phyloP scores from a whole-genome alignment of 2,329 filamentous ascomycete species.

The Trichoderma cornu-damae region DNA sequence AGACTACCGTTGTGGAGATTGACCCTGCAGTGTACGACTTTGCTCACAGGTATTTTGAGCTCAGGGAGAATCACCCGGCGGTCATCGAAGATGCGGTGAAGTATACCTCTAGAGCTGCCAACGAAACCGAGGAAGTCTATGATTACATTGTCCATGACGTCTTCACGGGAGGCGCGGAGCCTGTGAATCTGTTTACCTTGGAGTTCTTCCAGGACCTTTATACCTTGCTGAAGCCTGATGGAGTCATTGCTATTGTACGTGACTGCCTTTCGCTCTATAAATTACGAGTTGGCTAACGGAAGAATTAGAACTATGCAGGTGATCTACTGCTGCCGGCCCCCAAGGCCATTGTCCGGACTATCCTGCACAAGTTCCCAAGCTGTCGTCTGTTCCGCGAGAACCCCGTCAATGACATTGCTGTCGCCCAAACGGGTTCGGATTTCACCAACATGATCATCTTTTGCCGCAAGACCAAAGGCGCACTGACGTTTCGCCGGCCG shows the following conservation, averaged over 20 bases:
- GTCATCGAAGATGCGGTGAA: slow-evolving; percentile 75
- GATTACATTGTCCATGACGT: slow-evolving; percentile 98
- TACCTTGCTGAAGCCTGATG: slow-evolving; percentile 67
- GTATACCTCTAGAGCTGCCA: slow-evolving; percentile 52
- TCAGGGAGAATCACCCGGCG: slow-evolving; percentile 71
- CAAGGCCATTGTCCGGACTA: slow-evolving; percentile 74
- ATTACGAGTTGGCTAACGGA: slow-evolving; percentile 20
- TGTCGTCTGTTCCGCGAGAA: slow-evolving; percentile 89
- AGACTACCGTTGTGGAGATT: slow-evolving; percentile 92
- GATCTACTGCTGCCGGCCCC: slow-evolving; percentile 75
- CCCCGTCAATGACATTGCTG: slow-evolving; percentile 44
- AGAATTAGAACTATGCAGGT: slow-evolving; percentile 79
- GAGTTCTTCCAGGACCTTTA: slow-evolving; percentile 73
- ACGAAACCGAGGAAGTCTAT: slow-evolving; percentile 49
- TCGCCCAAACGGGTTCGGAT: slow-evolving; percentile 52
- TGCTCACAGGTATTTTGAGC: slow-evolving; percentile 74
- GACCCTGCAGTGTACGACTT: slow-evolving; percentile 85
- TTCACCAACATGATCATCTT: slow-evolving; percentile 98
- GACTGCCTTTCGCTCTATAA: not conserved
- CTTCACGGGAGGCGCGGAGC: slow-evolving; percentile 93
- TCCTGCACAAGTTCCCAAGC: slow-evolving; percentile 74
- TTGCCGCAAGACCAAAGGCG: slow-evolving; percentile 61
- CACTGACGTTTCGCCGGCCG: slow-evolving; percentile 63
- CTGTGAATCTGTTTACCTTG: slow-evolving; percentile 77
- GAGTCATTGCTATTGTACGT: slow-evolving; percentile 81